Base-by-base conservation (phyloP, 768 basidiomycete species). In the Tricholoma flavovirens region DNA sequence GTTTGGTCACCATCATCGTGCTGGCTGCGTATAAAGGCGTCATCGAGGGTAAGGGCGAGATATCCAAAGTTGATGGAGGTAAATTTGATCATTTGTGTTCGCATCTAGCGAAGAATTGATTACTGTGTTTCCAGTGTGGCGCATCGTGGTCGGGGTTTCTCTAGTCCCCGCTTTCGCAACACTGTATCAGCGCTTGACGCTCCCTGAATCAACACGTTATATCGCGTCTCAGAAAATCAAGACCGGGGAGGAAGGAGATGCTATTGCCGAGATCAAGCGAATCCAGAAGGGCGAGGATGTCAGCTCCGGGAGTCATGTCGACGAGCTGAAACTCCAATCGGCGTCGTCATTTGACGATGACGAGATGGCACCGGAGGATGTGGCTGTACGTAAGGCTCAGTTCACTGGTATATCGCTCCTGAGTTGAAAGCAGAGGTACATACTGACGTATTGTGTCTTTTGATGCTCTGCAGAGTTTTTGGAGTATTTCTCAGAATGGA, bases 121-220 rank as follows among this genome's bases (percentile, higher is more conserved):
- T 3, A 26, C 3, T 35, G 15, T 10, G 52, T 21, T 36, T 57
- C 57, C 55, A 80, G 83, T 83, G 2, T 91, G 89, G 89, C 76
- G 89, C 17, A 87, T 91, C 59, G 74, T 83, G 56, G 68, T 89
- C 52, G 88, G 87, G n/a, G 51, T 91, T 11, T 86, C 84, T n/a
- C 77, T 90, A 50, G 61, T 91, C 8, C 89, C 90, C 6, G 88
- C 86, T 0, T 84, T 88, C 51, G 85, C 67, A 15, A 89, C 88
- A 4, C 77, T 90, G 15, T 90, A 90, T 66, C 84, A 87, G 64
- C 84, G 89, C 2, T 73, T 92, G 42, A 88, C 84, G 0, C 79
- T 90, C 10, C 82, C 84, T 10, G 87, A 90, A 63, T 82, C 87
- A 5, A 80, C 74, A 26, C 81, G 84, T 9, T 87, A 66, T 61